A percentile compares a stretch with the other conserved stretches of the same genome.
These are phyloP conservation scores for Gilbertella persicaria DNA, from an alignment of 371 early-diverging fungal genomes.

Conservation along the genomic window DNA sequence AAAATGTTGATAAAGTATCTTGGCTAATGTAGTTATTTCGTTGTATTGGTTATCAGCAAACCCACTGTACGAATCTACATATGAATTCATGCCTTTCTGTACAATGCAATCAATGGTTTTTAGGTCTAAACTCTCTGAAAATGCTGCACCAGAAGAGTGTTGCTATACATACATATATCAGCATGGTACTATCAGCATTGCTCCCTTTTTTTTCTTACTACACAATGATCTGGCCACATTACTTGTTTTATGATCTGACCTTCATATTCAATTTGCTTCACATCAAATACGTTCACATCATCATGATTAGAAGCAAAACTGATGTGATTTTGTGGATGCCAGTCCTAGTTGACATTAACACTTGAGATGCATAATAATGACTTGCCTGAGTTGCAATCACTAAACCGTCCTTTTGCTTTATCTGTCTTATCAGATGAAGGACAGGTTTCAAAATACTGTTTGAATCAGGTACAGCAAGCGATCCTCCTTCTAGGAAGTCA, in stretches of 20 bases:
- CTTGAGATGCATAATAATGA: background rate
- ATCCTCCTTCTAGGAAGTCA: conserved; percentile 46
- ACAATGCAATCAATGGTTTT: conserved; percentile 26
- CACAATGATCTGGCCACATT: conserved; percentile 50
- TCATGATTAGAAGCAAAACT: conserved; percentile 45
- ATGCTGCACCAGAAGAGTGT: conserved; percentile 29
- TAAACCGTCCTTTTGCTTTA: conserved; percentile 24
- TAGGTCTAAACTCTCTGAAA: conserved; percentile 8
- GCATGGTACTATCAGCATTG: background rate
- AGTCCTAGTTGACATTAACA: conserved; percentile 28
- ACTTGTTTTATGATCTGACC: conserved; percentile 25
- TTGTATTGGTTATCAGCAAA: conserved; percentile 48
- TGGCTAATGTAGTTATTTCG: conserved; percentile 36
- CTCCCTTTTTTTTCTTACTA: conserved; percentile 23
- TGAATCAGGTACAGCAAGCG: conserved; percentile 37
- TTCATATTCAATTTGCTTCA: conserved; percentile 30
- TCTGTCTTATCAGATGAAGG: conserved; percentile 23
- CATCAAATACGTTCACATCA: conserved; percentile 30
- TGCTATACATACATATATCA: no score
- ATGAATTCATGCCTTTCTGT: conserved; percentile 29
- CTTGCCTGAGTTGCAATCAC: conserved; percentile 42
- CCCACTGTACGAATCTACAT: conserved; percentile 48
- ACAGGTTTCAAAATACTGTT: conserved; percentile 31
- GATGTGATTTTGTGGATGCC: conserved; percentile 46
- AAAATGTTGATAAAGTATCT: conserved; percentile 32